Base-by-base conservation (phyloP, 331 rosid species). In the Rhamnella rubrinervis region DNA sequence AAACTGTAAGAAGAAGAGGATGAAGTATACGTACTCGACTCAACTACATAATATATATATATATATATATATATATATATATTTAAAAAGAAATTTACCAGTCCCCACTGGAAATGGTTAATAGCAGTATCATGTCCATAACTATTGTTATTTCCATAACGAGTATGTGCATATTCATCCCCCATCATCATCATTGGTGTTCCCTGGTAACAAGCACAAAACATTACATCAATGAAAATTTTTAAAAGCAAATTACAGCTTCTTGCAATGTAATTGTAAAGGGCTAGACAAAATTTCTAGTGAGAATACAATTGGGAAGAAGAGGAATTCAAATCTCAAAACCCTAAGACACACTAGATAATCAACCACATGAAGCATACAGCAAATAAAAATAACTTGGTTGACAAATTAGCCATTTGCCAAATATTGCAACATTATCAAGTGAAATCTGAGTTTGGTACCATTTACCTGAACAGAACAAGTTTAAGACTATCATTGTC, bases 141-240 rank as follows among this genome's bases (percentile, higher is more conserved):
- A 68, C 96, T 89, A 71, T 89, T 95, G 89, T 91, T 95, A 84
- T 95, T 95, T 74, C 99, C 99, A 55, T 80, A 21, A 66, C 97
- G 93, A 70, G 92, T 91, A 71, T 95, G 99, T 51, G 87, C 96
- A 65, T 95, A 95, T 77, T 95, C 99, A 80, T 95, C 99, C 51
- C 96, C 96, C 99, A 95, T 95, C 69, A 89, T 76, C 99, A 91
- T 91, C 99, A 95, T 95, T 19, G 97, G 99, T 20, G 87, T 80
- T 67, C 99, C 99, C 99, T 95, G 82, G 66, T 57, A 49, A 66
- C 67, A 83, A 72, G 66, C 76, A 85, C 72, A 74, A 76, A 74
- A 41, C 37, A 26, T 25, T 59, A 67, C 55, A 66, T 78, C 5
- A 59, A 61, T 65, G 50, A 52, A 66, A 61, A 55, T 66, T 67